Base-by-base conservation (phyloP, 768 basidiomycete genomes). In the Leccinum variicolor region DNA sequence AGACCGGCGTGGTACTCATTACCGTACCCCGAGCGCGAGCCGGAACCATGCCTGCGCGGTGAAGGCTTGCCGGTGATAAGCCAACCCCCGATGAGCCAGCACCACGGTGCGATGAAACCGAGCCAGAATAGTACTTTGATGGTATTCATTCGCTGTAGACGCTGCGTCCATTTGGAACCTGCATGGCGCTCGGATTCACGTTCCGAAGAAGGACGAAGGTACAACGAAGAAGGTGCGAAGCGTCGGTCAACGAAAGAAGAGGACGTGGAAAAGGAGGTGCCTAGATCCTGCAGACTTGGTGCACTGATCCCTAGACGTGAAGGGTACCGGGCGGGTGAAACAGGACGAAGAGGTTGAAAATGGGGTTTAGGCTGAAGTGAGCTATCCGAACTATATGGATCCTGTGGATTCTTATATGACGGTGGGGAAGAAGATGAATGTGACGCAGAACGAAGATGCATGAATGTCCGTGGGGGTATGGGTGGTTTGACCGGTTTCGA, bases 51-150 rank as follows among this genome's bases (percentile, higher is more conserved):
- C 13, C 14, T 50, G 3, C 60, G 76, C 66, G 57, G 19, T 4
- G 49, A 43, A 5, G 59, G 28, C 15, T 59, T 57, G 50, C 59
- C 23, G 2, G 64, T 8, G 55, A 84, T 74, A 56, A 87, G 80
- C 89, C 89, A 90, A 4, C 89, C 89, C 0, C 88, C 89, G 14
- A 90, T 76, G 47, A 90, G 78, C 89, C 89, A 90, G 53, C 89
- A 79, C 70, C 86, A 82, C 0, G 89, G 89, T 48, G 80, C 85
- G 49, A 89, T 56, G 63, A 90, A 90, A 3, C 89, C 89, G 0
- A 85, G 56, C 85, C 86, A 90, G 73, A 90, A 90, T n/a, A 88
- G 74, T 68, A 85, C 79, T 64, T 80, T 79, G 3, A 81, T 76
- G 0, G 82, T 63, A 28, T 74, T 67, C 26, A 53, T n/a, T 6